These are phyloP conservation scores for Astrothelium macrocarpum DNA, from an alignment of 495 filamentous ascomycete genomes.

Conservation along the genomic window DNA sequence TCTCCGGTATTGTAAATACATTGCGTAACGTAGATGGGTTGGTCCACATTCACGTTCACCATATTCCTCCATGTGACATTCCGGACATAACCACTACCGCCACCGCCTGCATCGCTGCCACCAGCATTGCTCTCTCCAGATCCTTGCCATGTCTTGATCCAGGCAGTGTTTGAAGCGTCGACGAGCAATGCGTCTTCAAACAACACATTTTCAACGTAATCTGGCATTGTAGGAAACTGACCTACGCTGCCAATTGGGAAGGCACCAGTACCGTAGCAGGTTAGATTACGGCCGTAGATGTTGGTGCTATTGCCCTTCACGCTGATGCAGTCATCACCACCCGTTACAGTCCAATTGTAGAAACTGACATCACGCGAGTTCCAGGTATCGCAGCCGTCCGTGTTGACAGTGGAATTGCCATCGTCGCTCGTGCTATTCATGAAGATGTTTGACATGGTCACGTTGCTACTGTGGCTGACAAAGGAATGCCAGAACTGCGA, in stretches of 20 bases:
- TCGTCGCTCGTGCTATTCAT: slow-evolving; percentile 17
- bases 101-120: slow-evolving; percentile 35
- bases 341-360: slow-evolving; percentile 20
- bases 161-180: slow-evolving; percentile 43
- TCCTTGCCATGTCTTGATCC: slow-evolving; percentile 47
- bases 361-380: slow-evolving; percentile 23
- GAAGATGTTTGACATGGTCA: slow-evolving; percentile 22
- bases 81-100: slow-evolving; percentile 16
- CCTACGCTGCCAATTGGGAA: slow-evolving; percentile 16
- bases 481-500: slow-evolving; percentile 20
- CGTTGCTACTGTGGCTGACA: slow-evolving; percentile 14
- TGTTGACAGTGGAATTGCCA: slow-evolving; percentile 20
- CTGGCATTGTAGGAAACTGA: slow-evolving; percentile 10
- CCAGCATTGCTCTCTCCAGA: slow-evolving; percentile 19
- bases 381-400: slow-evolving; percentile 24
- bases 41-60: slow-evolving; percentile 45
- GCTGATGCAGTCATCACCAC: slow-evolving; percentile 23
- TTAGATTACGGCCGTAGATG: slow-evolving; percentile 19
- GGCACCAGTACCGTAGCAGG: slow-evolving; percentile 16
- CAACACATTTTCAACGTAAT: slow-evolving; percentile 21
- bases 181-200: slow-evolving; percentile 19
- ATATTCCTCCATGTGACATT: slow-evolving; percentile 39
- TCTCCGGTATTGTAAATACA: slow-evolving; percentile 43
- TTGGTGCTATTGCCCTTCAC: slow-evolving; percentile 21
- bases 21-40: slow-evolving; percentile 49